Percentiles rank a stretch among this genome's conserved stretches.
These are phyloP conservation scores for Porphyrellus cyaneotinctus DNA, from an alignment of 768 basidiomycete species.

Conservation along the genomic window DNA sequence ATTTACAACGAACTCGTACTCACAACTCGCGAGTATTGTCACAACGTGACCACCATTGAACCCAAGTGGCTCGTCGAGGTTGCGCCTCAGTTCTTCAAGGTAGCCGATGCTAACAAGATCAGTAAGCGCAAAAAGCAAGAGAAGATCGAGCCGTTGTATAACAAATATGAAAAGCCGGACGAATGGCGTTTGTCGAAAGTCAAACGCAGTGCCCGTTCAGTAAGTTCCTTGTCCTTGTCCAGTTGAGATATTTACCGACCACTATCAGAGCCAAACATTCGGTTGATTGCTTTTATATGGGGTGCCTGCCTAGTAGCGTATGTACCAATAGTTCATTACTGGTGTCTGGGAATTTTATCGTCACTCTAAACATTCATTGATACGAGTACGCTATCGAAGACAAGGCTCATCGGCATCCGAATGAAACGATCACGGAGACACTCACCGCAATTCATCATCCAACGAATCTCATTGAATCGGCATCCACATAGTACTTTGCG, in stretches of 20 bases:
- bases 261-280: conserved; percentile 78
- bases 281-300: conserved; percentile 44
- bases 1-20: conserved; percentile 95
- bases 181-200: conserved; percentile 93
- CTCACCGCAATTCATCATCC: conserved; percentile 41
- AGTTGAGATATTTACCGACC: conserved; percentile 11
- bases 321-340: conserved; percentile 12
- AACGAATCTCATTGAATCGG: conserved; percentile 79
- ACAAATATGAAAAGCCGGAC: conserved; percentile 93
- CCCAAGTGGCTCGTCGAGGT: conserved; percentile 99
- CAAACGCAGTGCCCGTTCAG: conserved; percentile 85
- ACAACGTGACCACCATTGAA: conserved; percentile 92
- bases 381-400: neutral
- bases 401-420: too few relatives aligned
- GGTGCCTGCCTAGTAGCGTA: conserved; percentile 3
- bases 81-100: conserved; percentile 98
- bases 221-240: conserved; percentile 31
- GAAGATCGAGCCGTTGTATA: conserved; percentile 94
- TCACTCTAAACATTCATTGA: neutral
- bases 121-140: conserved; percentile 94
- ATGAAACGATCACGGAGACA: neutral
- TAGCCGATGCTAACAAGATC: conserved; percentile 96
- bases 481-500: conserved; percentile 77
- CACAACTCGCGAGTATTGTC: conserved; percentile 93
- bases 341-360: neutral